These are phyloP conservation scores for Talaromyces pinophilus DNA, from an alignment of 2,329 filamentous ascomycete genomes.

Conservation along the genomic window DNA sequence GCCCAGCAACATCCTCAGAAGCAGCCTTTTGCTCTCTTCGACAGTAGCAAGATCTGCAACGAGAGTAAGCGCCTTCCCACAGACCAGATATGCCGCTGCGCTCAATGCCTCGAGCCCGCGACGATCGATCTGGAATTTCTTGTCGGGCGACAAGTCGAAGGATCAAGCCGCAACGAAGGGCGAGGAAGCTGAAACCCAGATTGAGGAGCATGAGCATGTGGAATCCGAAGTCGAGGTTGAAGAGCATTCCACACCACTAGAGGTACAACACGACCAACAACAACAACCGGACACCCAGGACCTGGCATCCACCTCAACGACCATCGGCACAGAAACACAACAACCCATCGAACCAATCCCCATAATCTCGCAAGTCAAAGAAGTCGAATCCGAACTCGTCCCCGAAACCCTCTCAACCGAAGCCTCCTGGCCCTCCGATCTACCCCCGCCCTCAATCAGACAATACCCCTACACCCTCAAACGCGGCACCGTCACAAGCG, in stretches of 20 bases:
- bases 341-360: background rate
- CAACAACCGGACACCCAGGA: background rate
- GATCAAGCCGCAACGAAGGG: background rate
- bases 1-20: constrained; percentile 27
- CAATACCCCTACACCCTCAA: constrained; percentile 39
- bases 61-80: background rate
- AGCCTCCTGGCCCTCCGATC: background rate
- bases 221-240: background rate
- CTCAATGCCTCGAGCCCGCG: background rate
- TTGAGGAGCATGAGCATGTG: background rate
- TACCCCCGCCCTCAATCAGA: constrained; percentile 33
- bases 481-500: constrained; percentile 44
- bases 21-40: constrained; percentile 14
- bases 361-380: constrained; percentile 4
- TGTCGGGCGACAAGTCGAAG: background rate
- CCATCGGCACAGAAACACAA: background rate
- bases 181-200: background rate
- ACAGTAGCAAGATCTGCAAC: background rate
- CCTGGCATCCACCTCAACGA: background rate
- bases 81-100: background rate
- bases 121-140: constrained; percentile 13
- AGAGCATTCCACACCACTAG: background rate
- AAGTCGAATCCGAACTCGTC: background rate
- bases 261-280: background rate
- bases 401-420: background rate